These are phyloP conservation scores for Cystobasidiaceae sp. DNA, from an alignment of 1,284 basidiomycete species.

Conservation along the genomic window DNA sequence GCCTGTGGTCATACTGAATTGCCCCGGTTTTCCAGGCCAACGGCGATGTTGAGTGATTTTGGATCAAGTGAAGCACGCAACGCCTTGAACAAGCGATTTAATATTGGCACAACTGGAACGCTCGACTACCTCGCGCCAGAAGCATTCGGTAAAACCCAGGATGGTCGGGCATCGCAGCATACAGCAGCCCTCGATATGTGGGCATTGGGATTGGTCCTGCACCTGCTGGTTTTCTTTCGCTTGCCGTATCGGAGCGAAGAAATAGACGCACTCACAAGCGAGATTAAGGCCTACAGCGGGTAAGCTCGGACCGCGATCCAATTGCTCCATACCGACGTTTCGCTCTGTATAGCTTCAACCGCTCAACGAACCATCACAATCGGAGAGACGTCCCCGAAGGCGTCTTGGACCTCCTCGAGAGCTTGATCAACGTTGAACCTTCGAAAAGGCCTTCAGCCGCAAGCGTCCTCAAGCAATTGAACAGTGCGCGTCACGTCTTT, in stretches of 20 bases:
- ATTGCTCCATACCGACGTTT: not conserved
- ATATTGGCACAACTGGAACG: conserved; percentile 36
- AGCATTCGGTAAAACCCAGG: conserved; percentile 15
- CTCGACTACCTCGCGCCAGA: conserved; percentile 41
- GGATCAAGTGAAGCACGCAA: conserved; percentile 27
- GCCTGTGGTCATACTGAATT: not conserved
- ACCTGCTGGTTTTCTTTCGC: conserved; percentile 40
- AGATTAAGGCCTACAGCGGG: conserved; percentile 37
- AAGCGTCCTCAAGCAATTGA: conserved; percentile 12
- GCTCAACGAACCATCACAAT: not conserved
- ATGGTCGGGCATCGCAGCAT: conserved; percentile 26
- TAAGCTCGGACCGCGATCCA: too few relatives aligned
- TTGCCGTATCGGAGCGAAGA: conserved; percentile 38
- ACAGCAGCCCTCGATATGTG: conserved; percentile 37
- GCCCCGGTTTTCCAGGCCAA: conserved; percentile 19
- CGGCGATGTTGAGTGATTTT: conserved; percentile 40
- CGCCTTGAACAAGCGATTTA: not conserved
- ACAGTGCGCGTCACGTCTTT: too few relatives aligned
- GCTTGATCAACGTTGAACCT: conserved; percentile 34
- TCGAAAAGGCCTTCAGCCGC: conserved; percentile 33
- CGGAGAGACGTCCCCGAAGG: conserved; percentile 36
- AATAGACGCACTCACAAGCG: conserved; percentile 33
- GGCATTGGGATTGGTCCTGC: conserved; percentile 40
- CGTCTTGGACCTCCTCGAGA: conserved; percentile 34
- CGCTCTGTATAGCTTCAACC: not conserved